phyloP scores from a whole-genome alignment of 2,329 filamentous ascomycete species.

The Cladophialophora bantiana region DNA sequence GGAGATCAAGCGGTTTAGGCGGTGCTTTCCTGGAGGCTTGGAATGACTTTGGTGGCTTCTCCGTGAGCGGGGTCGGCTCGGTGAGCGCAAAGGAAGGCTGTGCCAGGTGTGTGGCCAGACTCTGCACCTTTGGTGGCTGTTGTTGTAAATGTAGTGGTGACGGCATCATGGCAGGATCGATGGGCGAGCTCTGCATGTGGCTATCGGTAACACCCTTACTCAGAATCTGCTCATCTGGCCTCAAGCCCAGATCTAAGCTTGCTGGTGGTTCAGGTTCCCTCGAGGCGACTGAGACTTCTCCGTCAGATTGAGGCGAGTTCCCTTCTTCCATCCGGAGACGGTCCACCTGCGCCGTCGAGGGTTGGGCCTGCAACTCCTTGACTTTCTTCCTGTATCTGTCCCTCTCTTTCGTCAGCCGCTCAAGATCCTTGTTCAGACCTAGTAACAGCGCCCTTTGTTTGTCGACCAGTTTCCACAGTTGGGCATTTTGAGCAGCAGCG shows the following conservation, averaged over 20 bases:
- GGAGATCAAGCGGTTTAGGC: constrained; percentile 81
- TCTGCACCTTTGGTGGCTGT: constrained; percentile 27
- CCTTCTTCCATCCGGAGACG: constrained; percentile 43
- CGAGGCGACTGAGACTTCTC: constrained; percentile 34
- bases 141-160: constrained; percentile 34
- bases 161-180: constrained; percentile 37
- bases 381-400: constrained; percentile 90
- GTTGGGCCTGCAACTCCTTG: constrained; percentile 71
- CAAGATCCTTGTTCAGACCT: constrained; percentile 91
- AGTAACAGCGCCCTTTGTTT: constrained; percentile 95
- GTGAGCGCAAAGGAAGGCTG: constrained; percentile 36
- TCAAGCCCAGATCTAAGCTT: constrained; percentile 17
- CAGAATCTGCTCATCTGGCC: constrained; percentile 19
- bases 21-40: constrained; percentile 78
- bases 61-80: constrained; percentile 53
- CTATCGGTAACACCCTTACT: constrained; percentile 6
- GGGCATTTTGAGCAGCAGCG: constrained; percentile 84
- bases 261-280: constrained; percentile 9
- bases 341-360: constrained; percentile 42
- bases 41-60: constrained; percentile 59
- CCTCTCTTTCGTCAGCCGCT: constrained; percentile 89
- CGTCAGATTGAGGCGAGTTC: constrained; percentile 38
- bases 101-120: constrained; percentile 30
- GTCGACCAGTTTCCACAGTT: constrained; percentile 94
- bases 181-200: constrained; percentile 27